Percentiles rank a stretch among this genome's conserved stretches.
These are phyloP conservation scores for Pseudonectria buxi DNA, from an alignment of 2,329 filamentous ascomycete species.

Conservation along the genomic window DNA sequence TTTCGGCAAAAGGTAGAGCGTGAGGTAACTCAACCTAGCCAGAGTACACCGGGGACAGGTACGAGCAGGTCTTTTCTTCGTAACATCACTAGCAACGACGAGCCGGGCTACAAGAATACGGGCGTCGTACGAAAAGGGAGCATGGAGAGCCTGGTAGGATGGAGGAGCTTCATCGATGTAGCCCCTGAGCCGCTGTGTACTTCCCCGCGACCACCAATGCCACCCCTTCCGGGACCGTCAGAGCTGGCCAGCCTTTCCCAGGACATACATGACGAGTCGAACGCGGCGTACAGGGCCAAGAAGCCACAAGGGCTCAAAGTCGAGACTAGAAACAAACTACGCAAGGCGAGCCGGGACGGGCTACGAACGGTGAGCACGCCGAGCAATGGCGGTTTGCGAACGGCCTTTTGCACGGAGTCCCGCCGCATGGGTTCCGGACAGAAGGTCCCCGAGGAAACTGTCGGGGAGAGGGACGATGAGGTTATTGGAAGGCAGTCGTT, in stretches of 20 bases:
- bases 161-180: slow-evolving; percentile 18
- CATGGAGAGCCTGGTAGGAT: slow-evolving; percentile 17
- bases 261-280: slow-evolving; percentile 1
- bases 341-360: slow-evolving; percentile 14
- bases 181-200: slow-evolving; percentile 16
- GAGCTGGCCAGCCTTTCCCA: slow-evolving; percentile 9
- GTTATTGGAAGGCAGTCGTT: not conserved
- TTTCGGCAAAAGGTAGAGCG: slow-evolving; percentile 16
- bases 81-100: slow-evolving; percentile 7
- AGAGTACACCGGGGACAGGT: slow-evolving; percentile 3
- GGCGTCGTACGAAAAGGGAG: slow-evolving; percentile 9
- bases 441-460: not conserved
- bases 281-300: slow-evolving; percentile 15
- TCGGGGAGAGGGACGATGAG: slow-evolving; percentile 2
- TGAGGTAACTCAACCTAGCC: slow-evolving; percentile 3
- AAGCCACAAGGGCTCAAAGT: slow-evolving; percentile 19
- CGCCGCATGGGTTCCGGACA: slow-evolving; percentile 6
- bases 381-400: slow-evolving; percentile 9
- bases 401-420: slow-evolving; percentile 13
- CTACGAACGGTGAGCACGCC: slow-evolving; percentile 9
- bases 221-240: slow-evolving; percentile 17
- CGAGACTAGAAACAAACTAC: slow-evolving; percentile 17
- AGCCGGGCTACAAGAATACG: slow-evolving; percentile 1
- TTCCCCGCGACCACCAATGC: slow-evolving; percentile 19
- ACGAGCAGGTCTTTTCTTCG: slow-evolving; percentile 9